Evolutionary conservation across 2,329 filamentous ascomycete species (phyloP), one percentile per base, ranked within the genome.

Genomic region (Cladophialophora bantiana): DNA sequence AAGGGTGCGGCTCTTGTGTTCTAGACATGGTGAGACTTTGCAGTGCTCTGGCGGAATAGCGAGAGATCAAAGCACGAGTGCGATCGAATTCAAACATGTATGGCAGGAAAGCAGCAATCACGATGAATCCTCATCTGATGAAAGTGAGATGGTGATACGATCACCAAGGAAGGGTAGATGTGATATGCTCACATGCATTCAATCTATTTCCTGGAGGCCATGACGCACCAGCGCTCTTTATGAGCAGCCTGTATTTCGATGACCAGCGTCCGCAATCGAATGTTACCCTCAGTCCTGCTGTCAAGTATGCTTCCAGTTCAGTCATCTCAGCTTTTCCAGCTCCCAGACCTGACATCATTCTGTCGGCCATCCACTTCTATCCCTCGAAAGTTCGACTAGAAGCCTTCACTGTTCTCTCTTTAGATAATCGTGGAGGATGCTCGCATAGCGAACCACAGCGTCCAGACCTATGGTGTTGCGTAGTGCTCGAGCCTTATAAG

Each of bases 1-100:
- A 99, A 99, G 93, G 95, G 95, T 91, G 95, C 95, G 79, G 95
- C 95, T 84, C 90, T 99, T 81, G 95, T 99, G 80, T 99, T 99
- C 89, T 99, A 97, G 90, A 85, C 87, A 84, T 59, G 59, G 48
- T 20, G 6, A 36, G 13, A 32, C 55, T 32, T 64, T 69, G 56
- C 67, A 59, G 52, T 64, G 53, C 34, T 62, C n/a, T 35, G 32
- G 45, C 52, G 53, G 54, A 48, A 40, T 61, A 56, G 64, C 52
- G 64, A 36, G 18, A 57, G 7, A 36, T 26, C 54, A 52, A 54
- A 9, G 61, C 42, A 66, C 20, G 15, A 20, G 32, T 26, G 45
- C 34, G 45, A 52, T 26, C 45, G n/a, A 40, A n/a, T 53, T n/a
- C 9, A 5, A 31, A 53, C 15, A 31, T 31, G 13, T 12, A 34